Base-by-base conservation (phyloP, 2,329 filamentous ascomycete species). In the Penicillium verrucosum region DNA sequence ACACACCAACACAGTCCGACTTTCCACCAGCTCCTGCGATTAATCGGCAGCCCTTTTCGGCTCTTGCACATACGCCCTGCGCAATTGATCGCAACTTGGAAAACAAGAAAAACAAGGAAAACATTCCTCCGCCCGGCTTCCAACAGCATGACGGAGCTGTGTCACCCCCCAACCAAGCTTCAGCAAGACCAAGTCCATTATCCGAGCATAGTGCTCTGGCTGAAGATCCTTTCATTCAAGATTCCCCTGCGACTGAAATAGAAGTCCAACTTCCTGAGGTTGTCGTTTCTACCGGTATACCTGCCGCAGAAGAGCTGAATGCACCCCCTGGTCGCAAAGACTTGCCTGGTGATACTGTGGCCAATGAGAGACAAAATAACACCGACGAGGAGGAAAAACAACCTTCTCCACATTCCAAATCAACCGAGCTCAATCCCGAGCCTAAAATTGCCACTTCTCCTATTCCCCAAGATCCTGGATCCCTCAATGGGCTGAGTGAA, bases 61-160 rank as follows among this genome's bases (percentile, higher is more conserved):
- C 56, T 40, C 30, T 40, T 10, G 50, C 53, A n/a, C 21, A 27
- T 34, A 27, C 11, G 1, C 46, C 62, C 30, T 49, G 59, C 11
- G 57, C 55, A 38, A 23, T 32, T 29, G 54, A 52, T 12, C 44
- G 55, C 5, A 30, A 48, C 11, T 32, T 47, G 16, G 54, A 62
- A n/a, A 54, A 64, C 29, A 66, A 65, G 12, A 62, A 66, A 21
- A 65, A 66, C 29, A 66, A 65, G 12, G 64, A 66, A 21, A 65
- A 66, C 11, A 59, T 64, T 4, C 59, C 61, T 27, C 64, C 64
- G 7, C 38, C 36, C 1, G 51, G 34, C 8, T 56, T 55, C 11
- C 49, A 58, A 43, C 45, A 54, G n/a, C 38, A 16, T 12, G 45
- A 48, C 1, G 21, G 23, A 11, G 37, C 38, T 23, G 7, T 25